Conservation (phyloP, 2,329 filamentous ascomycete genomes). For the Fusarium abutilonis region DNA sequence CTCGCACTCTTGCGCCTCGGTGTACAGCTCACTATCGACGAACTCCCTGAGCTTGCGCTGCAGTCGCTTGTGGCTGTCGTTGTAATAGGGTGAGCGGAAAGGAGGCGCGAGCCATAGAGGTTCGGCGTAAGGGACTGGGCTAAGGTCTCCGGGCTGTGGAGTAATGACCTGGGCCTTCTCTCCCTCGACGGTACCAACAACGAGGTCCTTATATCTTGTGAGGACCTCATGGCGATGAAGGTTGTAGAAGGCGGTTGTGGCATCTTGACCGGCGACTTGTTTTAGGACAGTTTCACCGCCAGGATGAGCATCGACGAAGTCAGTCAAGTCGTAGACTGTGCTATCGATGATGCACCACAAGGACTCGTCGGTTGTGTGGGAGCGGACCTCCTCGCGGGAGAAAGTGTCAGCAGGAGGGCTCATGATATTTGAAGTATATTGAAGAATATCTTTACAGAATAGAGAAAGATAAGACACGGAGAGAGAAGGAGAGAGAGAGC, state of each 20-base stretch:
- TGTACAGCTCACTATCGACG: constrained; percentile 74
- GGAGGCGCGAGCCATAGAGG: constrained; percentile 81
- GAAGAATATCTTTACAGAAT: too few relatives aligned
- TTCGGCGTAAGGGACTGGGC: constrained; percentile 83
- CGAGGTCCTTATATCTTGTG: constrained; percentile 77
- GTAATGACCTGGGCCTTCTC: constrained; percentile 80
- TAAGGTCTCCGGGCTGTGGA: constrained; percentile 75
- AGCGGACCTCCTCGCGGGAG: constrained; percentile 73
- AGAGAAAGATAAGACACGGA: too few relatives aligned
- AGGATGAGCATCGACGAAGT: constrained; percentile 87
- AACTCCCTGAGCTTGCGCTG: constrained; percentile 78
- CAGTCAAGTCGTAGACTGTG: constrained; percentile 85
- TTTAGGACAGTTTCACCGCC: constrained; percentile 82
- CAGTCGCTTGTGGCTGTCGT: constrained; percentile 74
- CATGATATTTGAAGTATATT: constrained; percentile 3
- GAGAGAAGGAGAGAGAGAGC: not conserved
- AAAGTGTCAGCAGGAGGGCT: constrained; percentile 59
- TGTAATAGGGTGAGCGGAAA: constrained; percentile 84
- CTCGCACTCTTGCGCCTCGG: constrained; percentile 81
- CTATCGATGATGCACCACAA: constrained; percentile 88
- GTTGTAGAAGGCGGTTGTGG: constrained; percentile 88
- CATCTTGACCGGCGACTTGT: constrained; percentile 84
- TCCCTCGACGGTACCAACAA: constrained; percentile 77
- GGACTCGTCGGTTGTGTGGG: constrained; percentile 79
- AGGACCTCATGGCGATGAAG: constrained; percentile 92